Conservation (phyloP, 306 rosid genomes). For the Sicyos baderoa region DNA sequence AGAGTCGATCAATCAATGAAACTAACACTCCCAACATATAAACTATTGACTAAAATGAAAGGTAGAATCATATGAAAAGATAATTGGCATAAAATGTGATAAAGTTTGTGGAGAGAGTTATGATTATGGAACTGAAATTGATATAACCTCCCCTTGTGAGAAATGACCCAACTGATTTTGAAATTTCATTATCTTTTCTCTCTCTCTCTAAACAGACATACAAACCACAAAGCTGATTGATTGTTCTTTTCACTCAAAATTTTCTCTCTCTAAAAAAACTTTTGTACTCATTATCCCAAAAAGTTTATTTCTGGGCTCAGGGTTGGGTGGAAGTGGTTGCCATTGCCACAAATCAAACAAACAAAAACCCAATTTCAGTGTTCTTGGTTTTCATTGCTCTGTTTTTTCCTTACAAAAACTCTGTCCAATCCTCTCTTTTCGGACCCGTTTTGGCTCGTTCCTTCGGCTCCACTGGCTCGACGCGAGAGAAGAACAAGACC, state of each 20-base stretch:
- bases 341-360: slow-evolving; percentile 19
- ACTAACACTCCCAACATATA: no score
- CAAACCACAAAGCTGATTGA: slow-evolving; percentile 26
- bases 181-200: neutral
- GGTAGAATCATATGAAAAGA: neutral
- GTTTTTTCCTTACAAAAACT: slow-evolving; percentile 25
- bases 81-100: neutral
- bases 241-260: slow-evolving; percentile 14
- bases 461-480: slow-evolving; percentile 11
- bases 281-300: slow-evolving; percentile 12
- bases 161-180: neutral
- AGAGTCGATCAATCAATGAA: no score
- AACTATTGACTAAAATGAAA: neutral
- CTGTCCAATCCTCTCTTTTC: slow-evolving; percentile 18
- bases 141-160: neutral
- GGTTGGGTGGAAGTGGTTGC: slow-evolving; percentile 21
- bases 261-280: neutral
- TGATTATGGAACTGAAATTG: slow-evolving; percentile 5
- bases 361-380: slow-evolving; percentile 8
- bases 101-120: slow-evolving; percentile 3
- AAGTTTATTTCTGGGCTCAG: neutral
- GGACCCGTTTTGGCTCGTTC: slow-evolving; percentile 20
- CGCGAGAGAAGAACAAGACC: slow-evolving; percentile 22
- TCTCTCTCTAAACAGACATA: slow-evolving; percentile 8
- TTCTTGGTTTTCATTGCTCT: slow-evolving; percentile 25